Evolutionary conservation across 306 rosid genomes (phyloP), one percentile per base, ranked within the genome.

Genomic region (Corylus heterophylla): DNA sequence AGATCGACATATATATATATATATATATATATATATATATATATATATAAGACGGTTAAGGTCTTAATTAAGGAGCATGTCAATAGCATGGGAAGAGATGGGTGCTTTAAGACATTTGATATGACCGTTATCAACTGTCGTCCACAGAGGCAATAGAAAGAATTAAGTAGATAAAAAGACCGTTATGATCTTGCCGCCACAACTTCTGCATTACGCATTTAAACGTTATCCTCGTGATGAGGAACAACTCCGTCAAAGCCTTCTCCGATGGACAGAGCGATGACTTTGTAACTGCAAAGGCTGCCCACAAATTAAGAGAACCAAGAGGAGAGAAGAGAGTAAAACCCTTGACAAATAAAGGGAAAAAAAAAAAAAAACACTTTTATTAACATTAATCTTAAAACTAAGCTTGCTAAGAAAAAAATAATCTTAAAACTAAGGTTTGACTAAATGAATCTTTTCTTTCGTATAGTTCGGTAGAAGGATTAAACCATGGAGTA

Each of bases 151-250:
- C 13, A 10, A 35, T 10, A 14, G 51, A 64, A 50, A 29, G 47
- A 42, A 31, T 31, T 31, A 31, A 31, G 35, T 2, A 7, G 59
- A 71, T 49, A 29, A 8, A 50, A 31, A 47, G 48, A 62, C 37
- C 3, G 8, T 45, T 82, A 55, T 31, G 35, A 31, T 42, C 5
- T 52, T 44, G 48, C 20, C 0, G 3, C 50, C 37, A 17, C 44
- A 39, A 63, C 52, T 77, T 77, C 1, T 44, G 12, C 42, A 16
- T 69, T 59, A 50, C 77, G 37, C 20, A 3, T 42, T 72, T 55
- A n/a, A 73, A 63, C 66, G 18, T 55, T 64, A 76, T 64, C 54
- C 84, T 75, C 56, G 75, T 83, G 83, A 71, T 25, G 27, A 59
- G 5, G 31, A 74, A 64, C 20, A 13, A 8, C 52, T 4, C 25